Conservation (phyloP, 2,329 filamentous ascomycete genomes). For the Dryadomyces quercus-mongolicae region DNA sequence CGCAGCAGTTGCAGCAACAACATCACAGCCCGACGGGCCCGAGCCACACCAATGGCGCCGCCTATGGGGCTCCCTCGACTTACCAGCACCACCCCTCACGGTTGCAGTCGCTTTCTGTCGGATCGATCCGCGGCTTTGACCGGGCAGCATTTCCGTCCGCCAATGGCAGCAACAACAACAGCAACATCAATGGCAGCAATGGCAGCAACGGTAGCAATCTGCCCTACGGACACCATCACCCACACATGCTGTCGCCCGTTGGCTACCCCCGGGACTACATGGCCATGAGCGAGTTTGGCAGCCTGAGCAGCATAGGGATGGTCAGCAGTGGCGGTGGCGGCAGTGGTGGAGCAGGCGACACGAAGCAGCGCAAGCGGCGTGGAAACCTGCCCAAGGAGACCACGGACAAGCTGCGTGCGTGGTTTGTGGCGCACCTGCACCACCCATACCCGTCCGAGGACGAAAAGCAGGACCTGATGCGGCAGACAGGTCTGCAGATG, state of each 20-base stretch:
- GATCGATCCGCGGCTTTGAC: constrained; percentile 30
- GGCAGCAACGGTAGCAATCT: neutral
- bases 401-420: constrained; percentile 66
- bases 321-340: constrained; percentile 4
- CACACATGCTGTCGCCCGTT: neutral
- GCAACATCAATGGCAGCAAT: neutral
- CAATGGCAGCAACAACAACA: neutral
- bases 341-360: constrained; percentile 27
- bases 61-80: constrained; percentile 5
- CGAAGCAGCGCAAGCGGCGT: constrained; percentile 50
- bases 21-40: neutral
- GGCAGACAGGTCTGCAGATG: constrained; percentile 64
- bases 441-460: constrained; percentile 84
- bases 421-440: constrained; percentile 66
- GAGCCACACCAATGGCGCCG: too few relatives aligned
- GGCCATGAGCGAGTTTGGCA: constrained; percentile 25
- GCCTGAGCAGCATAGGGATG: constrained; percentile 14
- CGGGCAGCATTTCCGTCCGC: constrained; percentile 28
- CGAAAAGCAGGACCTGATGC: constrained; percentile 73
- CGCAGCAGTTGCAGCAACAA: neutral
- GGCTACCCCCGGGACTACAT: constrained; percentile 29
- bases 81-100: constrained; percentile 29
- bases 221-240: neutral
- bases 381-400: constrained; percentile 87
- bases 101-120: constrained; percentile 33